Base-by-base conservation (phyloP, 176 grass and related monocot species). In the Juncus inflexus region DNA sequence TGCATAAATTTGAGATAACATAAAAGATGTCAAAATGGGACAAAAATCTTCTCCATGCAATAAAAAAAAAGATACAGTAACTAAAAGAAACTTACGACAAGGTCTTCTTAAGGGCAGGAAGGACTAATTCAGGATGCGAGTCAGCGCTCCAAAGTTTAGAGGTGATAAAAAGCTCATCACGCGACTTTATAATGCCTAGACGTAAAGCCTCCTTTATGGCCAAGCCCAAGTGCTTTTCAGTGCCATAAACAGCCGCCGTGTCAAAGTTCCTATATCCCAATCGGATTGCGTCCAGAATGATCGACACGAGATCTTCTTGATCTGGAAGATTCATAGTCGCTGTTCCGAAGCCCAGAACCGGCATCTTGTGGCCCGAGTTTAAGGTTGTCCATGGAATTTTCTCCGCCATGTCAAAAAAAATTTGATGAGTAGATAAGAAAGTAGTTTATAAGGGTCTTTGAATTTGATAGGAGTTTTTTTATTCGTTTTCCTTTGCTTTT, bases 51-150 rank as follows among this genome's bases (percentile, higher is more conserved):
- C n/a, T n/a, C n/a, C n/a, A n/a, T 3, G 15, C 40, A 1, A 67
- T 51, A 9, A 10, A 50, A n/a, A 6, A 50, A 9, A 4, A 41
- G 66, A 28, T 28, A 28, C 15, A 58, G 8, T 2, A 6, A 9
- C 40, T 56, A 8, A 40, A 0, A 12, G 39, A 3, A 66, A 4
- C 3, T 75, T 64, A 75, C 72, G 45, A 12, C 11, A 90, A 64
- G 35, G 74, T 74, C 7, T 76, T 43, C 4, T 55, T 54, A 16
- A 90, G 76, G 19, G 83, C 71, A 4, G 87, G 43, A 41, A 90
- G 12, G 7, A 90, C 79, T 12, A 63, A 73, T 40, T 3, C 74
- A n/a, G 74, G 52, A 56, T 69, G 52, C 12, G 63, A 52, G 5
- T 77, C 74, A 3, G 51, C 36, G 61, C 14, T 50, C 74, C 74